Evolutionary conservation across 2,329 filamentous ascomycete species (phyloP).

Genomic region (Aspergillus caelatus): DNA sequence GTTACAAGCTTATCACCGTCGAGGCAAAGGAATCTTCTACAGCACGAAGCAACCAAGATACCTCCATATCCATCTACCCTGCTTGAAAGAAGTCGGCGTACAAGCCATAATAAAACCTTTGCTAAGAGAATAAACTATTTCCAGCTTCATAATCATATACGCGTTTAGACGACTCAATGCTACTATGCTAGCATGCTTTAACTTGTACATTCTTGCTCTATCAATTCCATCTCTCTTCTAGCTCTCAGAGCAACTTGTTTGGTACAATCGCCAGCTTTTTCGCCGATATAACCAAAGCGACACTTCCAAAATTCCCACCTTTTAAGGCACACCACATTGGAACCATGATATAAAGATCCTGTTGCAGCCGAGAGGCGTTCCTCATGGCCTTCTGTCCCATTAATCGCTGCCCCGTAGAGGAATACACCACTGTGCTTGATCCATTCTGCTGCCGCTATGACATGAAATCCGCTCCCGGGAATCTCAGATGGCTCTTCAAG

Average conservation of each 20-base stretch:
- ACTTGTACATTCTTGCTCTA: slow-evolving; percentile 4
- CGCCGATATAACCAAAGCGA: not conserved
- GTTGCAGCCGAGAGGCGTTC: not conserved
- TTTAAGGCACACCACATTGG: not conserved
- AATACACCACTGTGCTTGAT: not conserved
- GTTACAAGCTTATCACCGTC: too few species aligned
- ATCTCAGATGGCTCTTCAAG: not conserved
- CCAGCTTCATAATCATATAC: not conserved
- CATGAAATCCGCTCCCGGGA: not conserved
- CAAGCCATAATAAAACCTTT: too few species aligned
- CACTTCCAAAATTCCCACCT: not conserved
- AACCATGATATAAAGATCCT: not conserved
- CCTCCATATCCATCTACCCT: too few species aligned
- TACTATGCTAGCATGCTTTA: not conserved
- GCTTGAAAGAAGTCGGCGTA: too few species aligned
- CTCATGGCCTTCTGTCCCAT: not conserved
- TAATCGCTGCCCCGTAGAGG: not conserved
- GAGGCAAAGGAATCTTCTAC: too few species aligned
- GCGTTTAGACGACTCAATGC: not conserved
- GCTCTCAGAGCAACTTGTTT: not conserved
- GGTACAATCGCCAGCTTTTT: not conserved
- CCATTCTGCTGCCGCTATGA: not conserved
- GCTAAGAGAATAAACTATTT: not conserved
- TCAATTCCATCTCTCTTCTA: not conserved
- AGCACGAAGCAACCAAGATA: too few species aligned